Base-by-base conservation (phyloP, 352 stramenopile genomes). In the Pythium sp. region DNA sequence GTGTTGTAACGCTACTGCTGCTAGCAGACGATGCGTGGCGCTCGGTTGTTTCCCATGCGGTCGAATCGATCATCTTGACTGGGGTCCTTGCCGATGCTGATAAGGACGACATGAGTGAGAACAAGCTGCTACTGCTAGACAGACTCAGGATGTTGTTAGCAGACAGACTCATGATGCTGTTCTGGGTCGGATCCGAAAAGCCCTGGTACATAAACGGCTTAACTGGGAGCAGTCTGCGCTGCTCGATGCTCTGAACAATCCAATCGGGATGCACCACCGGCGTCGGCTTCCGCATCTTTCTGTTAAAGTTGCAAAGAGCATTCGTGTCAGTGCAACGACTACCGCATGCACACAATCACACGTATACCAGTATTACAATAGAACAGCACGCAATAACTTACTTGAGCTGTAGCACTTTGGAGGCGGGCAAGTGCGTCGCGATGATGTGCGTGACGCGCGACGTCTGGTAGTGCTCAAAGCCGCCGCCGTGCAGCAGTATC, bases 391-490 rank as follows among this genome's bases (percentile, higher is more conserved):
- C 18, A 0, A 58, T 1, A 5, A 79, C 86, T 51, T 51, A 93
- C 85, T 89, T 80, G 75, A 94, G 79, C 75, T 97, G 86, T 61
- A 82, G 82, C 61, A 97, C 59, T 77, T 97, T 98, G 58, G 88
- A 92, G 1, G 77, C 82, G 3, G 92, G 84, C 7, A 98, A 63
- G 43, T 94, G 81, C 30, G 90, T 94, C 26, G 88, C 90, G 43
- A 98, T 72, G 72, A 97, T 84, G 75, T 98, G 91, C 34, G 92
- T 97, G 58, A 97, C 91, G 14, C 72, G 72, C 34, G 76, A 62
- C 5, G 91, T 97, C 58, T 96, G 81, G 69, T 98, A 97, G 72
- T 94, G 87, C 63, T 97, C 92, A 58, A 97, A 94, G 0, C 80
- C 87, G 14, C 92, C 92, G 22, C 92, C 92, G 46, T 95, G 77